These are phyloP conservation scores for Lachnellula occidentalis DNA, from an alignment of 2,329 filamentous ascomycete genomes.

Conservation along the genomic window DNA sequence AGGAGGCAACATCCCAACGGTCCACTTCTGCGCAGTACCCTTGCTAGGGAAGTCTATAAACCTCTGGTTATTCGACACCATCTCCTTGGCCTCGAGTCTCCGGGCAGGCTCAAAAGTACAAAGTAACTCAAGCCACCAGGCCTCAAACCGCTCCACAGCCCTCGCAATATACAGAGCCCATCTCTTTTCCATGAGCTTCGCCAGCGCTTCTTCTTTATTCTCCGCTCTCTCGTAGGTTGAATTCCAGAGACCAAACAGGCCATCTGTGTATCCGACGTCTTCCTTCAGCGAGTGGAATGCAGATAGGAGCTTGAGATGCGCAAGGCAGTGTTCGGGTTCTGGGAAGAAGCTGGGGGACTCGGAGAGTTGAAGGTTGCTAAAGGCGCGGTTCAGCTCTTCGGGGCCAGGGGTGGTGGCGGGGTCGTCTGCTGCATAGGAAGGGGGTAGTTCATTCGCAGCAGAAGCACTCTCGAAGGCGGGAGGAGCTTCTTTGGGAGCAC, in stretches of 20 bases:
- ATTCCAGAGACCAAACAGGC: conserved; percentile 60
- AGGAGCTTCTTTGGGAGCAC: not conserved
- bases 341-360: conserved; percentile 31
- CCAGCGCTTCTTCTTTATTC: conserved; percentile 38
- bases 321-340: conserved; percentile 54
- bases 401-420: conserved; percentile 11
- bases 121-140: conserved; percentile 52
- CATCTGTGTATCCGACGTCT: conserved; percentile 59
- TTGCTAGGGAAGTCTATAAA: conserved; percentile 15
- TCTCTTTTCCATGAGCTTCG: conserved; percentile 61
- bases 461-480: conserved; percentile 1
- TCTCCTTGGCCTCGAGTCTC: conserved; percentile 20
- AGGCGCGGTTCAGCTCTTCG: conserved; percentile 30
- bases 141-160: conserved; percentile 62
- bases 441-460: conserved; percentile 10
- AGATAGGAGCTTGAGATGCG: conserved; percentile 68
- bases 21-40: conserved; percentile 31
- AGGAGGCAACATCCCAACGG: conserved; percentile 46
- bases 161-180: conserved; percentile 66
- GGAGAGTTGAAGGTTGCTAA: conserved; percentile 35
- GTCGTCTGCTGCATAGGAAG: conserved; percentile 17
- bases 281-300: conserved; percentile 64
- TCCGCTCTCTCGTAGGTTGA: conserved; percentile 30
- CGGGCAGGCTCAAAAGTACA: conserved; percentile 18
- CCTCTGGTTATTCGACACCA: conserved; percentile 13